Percentiles rank a stretch among this genome's conserved stretches.
These are phyloP conservation scores for Rhodocollybia butyracea DNA, from an alignment of 768 basidiomycete genomes.

Conservation along the genomic window DNA sequence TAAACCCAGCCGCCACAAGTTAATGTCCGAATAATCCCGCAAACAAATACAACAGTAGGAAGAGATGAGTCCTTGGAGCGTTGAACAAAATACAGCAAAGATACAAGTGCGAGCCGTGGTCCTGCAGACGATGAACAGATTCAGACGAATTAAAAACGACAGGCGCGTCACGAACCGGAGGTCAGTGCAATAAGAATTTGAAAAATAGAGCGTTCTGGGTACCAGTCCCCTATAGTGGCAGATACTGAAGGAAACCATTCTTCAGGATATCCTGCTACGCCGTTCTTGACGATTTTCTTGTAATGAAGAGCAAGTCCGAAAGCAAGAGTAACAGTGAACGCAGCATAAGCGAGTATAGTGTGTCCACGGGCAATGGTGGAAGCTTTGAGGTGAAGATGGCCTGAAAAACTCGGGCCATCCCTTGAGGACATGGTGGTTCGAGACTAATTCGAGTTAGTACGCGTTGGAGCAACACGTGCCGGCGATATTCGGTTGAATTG, in stretches of 20 bases:
- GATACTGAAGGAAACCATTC: slow-evolving; percentile 94
- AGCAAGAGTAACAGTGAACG: slow-evolving; percentile 62
- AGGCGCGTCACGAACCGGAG: slow-evolving; percentile 43
- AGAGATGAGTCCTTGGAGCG: slow-evolving; percentile 38
- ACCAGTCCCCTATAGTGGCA: slow-evolving; percentile 88
- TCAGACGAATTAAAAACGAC: background rate
- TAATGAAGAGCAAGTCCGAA: slow-evolving; percentile 73
- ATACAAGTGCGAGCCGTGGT: slow-evolving; percentile 70
- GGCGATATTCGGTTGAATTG: background rate
- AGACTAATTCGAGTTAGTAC: background rate
- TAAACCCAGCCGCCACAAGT: slow-evolving; percentile 92
- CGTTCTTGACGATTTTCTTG: slow-evolving; percentile 83
- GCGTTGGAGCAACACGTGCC: background rate
- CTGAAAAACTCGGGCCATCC: background rate
- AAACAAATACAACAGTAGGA: slow-evolving; percentile 50
- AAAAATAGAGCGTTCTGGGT: slow-evolving; percentile 80
- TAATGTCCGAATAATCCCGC: slow-evolving; percentile 70
- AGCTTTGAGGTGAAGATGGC: slow-evolving; percentile 35
- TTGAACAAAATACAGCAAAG: slow-evolving; percentile 60
- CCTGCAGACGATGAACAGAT: slow-evolving; percentile 32
- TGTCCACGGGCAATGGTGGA: slow-evolving; percentile 60
- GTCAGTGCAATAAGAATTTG: slow-evolving; percentile 87
- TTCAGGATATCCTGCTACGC: slow-evolving; percentile 74
- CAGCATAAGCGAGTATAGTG: slow-evolving; percentile 59
- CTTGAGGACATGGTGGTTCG: slow-evolving; percentile 5